Conservation (phyloP, 2,329 filamentous ascomycete species). For the Ilyonectria robusta region DNA sequence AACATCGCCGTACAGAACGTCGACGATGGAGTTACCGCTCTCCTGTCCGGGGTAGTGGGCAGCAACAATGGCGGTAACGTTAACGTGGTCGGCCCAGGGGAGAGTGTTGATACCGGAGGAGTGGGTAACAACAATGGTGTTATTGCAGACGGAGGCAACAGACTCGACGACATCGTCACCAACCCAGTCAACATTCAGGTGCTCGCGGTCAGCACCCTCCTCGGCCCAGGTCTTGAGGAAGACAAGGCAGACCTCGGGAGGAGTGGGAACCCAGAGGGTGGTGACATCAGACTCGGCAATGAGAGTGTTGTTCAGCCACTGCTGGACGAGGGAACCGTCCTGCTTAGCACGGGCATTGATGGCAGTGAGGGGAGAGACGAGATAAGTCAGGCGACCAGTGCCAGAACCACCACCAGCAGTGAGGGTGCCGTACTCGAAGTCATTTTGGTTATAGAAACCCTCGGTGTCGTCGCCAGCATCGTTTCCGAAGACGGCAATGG, state of each 20-base stretch:
- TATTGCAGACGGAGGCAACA: constrained; percentile 73
- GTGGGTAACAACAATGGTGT: constrained; percentile 77
- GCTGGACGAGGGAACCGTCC: constrained; percentile 61
- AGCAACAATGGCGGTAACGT: constrained; percentile 77
- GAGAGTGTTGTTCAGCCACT: constrained; percentile 64
- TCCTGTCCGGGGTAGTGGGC: constrained; percentile 81
- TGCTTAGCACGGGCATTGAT: constrained; percentile 62
- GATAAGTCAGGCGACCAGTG: constrained; percentile 56
- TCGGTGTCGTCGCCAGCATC: constrained; percentile 68
- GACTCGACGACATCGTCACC: constrained; percentile 74
- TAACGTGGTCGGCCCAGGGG: constrained; percentile 75
- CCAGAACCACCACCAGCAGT: constrained; percentile 70
- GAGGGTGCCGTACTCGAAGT: constrained; percentile 72
- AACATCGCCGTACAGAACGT: constrained; percentile 77
- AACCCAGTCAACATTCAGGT: constrained; percentile 68
- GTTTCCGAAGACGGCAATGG: constrained; percentile 70
- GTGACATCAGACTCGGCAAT: constrained; percentile 55
- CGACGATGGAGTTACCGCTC: constrained; percentile 75
- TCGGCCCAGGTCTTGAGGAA: constrained; percentile 77
- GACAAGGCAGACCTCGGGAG: constrained; percentile 77
- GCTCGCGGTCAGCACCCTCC: constrained; percentile 72
- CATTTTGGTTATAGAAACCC: constrained; percentile 75
- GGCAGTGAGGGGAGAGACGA: constrained; percentile 55
- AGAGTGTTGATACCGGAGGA: constrained; percentile 79
- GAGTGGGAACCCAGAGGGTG: constrained; percentile 61